A percentile compares a stretch with the other conserved stretches of the same genome.
phyloP scores from a whole-genome alignment of 2,329 filamentous ascomycete species.

The Xylariales sp. region DNA sequence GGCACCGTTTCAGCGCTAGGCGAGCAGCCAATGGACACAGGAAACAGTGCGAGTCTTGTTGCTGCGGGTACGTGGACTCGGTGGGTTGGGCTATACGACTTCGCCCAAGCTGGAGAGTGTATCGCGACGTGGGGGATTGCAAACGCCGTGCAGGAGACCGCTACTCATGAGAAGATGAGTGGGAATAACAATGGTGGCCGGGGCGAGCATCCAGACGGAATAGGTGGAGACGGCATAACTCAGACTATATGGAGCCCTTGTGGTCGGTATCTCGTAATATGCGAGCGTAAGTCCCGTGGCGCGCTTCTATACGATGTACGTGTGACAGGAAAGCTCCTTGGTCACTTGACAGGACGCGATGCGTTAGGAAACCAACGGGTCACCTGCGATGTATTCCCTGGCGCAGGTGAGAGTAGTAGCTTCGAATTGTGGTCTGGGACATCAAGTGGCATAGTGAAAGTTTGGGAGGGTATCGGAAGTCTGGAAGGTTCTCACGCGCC shows the following conservation, averaged over 20 bases:
- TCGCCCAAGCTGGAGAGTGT: conserved; percentile 64
- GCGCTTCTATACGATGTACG: conserved; percentile 73
- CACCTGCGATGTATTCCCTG: conserved; percentile 65
- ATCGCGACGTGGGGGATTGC: conserved; percentile 70
- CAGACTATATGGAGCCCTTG: conserved; percentile 72
- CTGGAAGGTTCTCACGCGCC: conserved; percentile 57
- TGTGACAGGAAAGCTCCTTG: conserved; percentile 67
- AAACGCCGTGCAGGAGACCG: conserved; percentile 55
- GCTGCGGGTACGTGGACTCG: conserved; percentile 74
- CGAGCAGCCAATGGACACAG: conserved; percentile 55
- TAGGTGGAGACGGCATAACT: conserved; percentile 71
- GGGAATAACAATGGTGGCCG: neutral
- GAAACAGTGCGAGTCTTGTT: conserved; percentile 56
- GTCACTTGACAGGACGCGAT: conserved; percentile 62
- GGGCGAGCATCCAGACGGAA: conserved; percentile 48
- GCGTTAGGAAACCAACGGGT: conserved; percentile 67
- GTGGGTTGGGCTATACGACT: conserved; percentile 71
- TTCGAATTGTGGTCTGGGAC: conserved; percentile 74
- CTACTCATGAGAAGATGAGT: conserved; percentile 17
- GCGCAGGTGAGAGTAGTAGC: conserved; percentile 51
- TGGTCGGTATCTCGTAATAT: conserved; percentile 71
- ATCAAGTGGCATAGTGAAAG: conserved; percentile 63
- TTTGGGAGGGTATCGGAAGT: conserved; percentile 69
- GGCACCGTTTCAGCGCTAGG: conserved; percentile 68
- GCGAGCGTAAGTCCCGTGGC: conserved; percentile 67